These are phyloP conservation scores for Raphanus sativus DNA, from an alignment of 345 rosid genomes.

Conservation along the genomic window DNA sequence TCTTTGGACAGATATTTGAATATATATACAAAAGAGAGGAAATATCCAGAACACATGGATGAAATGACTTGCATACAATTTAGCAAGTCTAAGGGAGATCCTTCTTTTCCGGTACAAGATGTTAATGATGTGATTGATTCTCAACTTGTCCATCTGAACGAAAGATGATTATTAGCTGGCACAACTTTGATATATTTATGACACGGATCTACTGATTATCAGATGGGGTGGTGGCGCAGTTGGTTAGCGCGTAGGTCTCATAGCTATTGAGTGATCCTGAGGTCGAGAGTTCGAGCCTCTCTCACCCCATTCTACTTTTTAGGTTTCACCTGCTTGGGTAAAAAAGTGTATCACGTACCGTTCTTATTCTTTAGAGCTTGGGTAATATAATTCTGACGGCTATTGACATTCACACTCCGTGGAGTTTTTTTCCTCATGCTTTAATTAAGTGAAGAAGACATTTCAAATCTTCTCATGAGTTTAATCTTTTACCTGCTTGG, in stretches of 20 bases:
- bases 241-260: slow-evolving; percentile 99
- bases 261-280: slow-evolving; percentile 86
- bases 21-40: neutral
- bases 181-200: neutral
- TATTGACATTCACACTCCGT: too few species aligned
- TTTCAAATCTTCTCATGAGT: too few species aligned
- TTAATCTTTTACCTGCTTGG: too few species aligned
- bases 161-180: neutral
- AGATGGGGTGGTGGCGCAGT: slow-evolving; percentile 91
- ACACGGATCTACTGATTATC: neutral
- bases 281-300: slow-evolving; percentile 98
- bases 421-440: too few species aligned
- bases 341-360: too few species aligned
- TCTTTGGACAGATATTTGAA: neutral
- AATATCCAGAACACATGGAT: neutral
- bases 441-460: too few species aligned
- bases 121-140: neutral
- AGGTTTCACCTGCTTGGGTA: too few species aligned
- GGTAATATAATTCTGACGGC: too few species aligned
- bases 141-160: neutral
- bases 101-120: neutral
- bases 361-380: too few species aligned
- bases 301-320: slow-evolving; percentile 61
- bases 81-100: neutral
- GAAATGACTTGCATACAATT: neutral